Evolutionary conservation across 2,329 filamentous ascomycete genomes (phyloP), one percentile per base, ranked within the genome.

Genomic region (Trichoderma koningiopsis): DNA sequence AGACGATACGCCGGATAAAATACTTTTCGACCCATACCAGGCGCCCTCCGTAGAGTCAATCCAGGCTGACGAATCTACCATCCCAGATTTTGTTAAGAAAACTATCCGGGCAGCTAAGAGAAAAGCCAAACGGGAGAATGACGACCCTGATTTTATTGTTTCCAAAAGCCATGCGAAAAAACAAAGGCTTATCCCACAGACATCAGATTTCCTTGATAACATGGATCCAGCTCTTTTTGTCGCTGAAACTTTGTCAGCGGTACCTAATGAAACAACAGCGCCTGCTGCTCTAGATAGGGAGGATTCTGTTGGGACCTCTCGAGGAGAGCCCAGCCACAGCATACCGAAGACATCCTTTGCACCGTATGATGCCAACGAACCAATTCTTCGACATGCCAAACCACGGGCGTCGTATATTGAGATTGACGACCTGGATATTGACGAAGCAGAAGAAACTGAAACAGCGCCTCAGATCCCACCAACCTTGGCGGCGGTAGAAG

Each of bases 1-100:
- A 72, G 85, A 87, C 70, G 85, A 87, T 72, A 83, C 82, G 27
- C 82, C 84, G 1, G 86, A 88, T 75, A 86, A 81, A 73, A 89
- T 89, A 75, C 76, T 89, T 3, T 89, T 89, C 69, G 85, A 89
- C 71, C 84, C 84, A 10, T 89, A 88, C 73, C 84, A 88, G 72
- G 81, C 81, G 33, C 87, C 86, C 5, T 78, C 83, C 14, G 79
- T 81, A 4, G 83, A 85, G 4, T 76, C 77, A 13, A 74, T 86
- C 65, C 74, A 77, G 40, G 74, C 79, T 5, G 79, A 83, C 10
- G 82, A 86, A 62, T 79, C 82, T 2, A 81, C 86, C 69, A 78
- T 86, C 49, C 83, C 86, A 6, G 86, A 88, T 53, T 86, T 83
- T 63, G 79, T 87, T 37, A 87, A 84, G 74, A 88, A 86, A 74